Evolutionary conservation across 2,329 filamentous ascomycete genomes (phyloP).

Genomic region (Neurospora crassa): DNA sequence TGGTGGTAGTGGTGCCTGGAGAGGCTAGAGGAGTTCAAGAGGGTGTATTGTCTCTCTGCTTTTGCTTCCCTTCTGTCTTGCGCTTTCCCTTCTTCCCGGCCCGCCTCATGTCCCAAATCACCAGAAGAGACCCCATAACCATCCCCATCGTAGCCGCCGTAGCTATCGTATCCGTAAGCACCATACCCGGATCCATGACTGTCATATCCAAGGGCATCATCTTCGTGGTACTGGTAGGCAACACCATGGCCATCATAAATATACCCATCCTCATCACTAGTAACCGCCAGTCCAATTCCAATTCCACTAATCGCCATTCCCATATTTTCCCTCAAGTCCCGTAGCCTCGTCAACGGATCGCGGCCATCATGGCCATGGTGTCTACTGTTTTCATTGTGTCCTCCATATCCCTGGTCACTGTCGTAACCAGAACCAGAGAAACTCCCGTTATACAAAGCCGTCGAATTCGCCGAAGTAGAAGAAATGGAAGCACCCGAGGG

Average conservation of each 20-base stretch:
- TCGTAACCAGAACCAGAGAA: neutral
- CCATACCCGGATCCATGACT: no score
- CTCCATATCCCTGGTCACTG: neutral
- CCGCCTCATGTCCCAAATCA: neutral
- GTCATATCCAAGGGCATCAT: neutral
- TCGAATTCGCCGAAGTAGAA: neutral
- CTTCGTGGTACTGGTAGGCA: neutral
- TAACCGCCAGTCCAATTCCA: neutral
- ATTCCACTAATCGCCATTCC: neutral
- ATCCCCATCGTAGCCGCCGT: neutral
- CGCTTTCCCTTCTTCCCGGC: neutral
- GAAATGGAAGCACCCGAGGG: neutral
- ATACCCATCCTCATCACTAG: neutral
- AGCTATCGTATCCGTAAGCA: neutral
- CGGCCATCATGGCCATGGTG: neutral
- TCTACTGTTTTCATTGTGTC: neutral
- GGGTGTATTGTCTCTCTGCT: neutral
- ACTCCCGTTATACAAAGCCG: neutral
- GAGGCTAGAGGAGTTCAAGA: neutral
- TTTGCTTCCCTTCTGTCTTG: neutral
- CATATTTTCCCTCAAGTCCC: neutral
- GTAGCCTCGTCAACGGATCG: neutral
- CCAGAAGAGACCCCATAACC: neutral
- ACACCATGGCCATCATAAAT: neutral
- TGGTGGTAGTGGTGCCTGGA: neutral